phyloP scores from a whole-genome alignment of 129 eudicot species.

The Artemisia argyi region DNA sequence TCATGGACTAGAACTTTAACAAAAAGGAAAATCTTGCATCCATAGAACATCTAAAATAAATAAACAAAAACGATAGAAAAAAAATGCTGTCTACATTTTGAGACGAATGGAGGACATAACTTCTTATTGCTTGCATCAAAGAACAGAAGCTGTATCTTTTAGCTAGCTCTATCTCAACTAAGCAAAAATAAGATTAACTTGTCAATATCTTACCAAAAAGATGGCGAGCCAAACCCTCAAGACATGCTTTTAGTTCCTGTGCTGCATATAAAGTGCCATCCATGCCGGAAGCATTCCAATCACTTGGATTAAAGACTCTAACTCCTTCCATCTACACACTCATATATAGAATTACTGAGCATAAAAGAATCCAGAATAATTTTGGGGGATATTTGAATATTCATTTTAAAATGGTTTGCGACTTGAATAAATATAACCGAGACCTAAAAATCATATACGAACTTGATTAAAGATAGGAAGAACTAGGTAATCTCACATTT shows the following conservation, averaged over 20 bases:
- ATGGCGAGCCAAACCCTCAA: conserved; percentile 92
- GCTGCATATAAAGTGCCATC: conserved; percentile 84
- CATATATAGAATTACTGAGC: conserved; percentile 6
- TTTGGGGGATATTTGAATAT: not conserved
- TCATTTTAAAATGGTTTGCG: not conserved
- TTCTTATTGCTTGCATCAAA: not conserved
- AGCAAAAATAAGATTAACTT: not conserved
- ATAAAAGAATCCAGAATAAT: not conserved
- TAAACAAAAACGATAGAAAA: too few species aligned
- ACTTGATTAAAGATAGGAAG: not conserved
- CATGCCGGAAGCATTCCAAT: conserved; percentile 78
- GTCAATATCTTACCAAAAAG: conserved; percentile 58
- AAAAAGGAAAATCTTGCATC: not conserved
- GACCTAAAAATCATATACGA: not conserved
- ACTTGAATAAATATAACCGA: not conserved
- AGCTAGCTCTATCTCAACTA: not conserved
- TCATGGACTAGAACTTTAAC: not conserved
- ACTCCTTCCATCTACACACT: conserved; percentile 94
- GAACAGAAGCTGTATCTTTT: not conserved
- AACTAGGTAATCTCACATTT: not conserved
- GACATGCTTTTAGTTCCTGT: conserved; percentile 76
- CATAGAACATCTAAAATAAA: too few species aligned
- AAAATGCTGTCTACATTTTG: too few species aligned
- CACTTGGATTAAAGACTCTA: conserved; percentile 71
- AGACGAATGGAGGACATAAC: too few species aligned